These are phyloP conservation scores for Triticum urartu DNA, from an alignment of 176 grass and related monocot species.

Conservation along the genomic window DNA sequence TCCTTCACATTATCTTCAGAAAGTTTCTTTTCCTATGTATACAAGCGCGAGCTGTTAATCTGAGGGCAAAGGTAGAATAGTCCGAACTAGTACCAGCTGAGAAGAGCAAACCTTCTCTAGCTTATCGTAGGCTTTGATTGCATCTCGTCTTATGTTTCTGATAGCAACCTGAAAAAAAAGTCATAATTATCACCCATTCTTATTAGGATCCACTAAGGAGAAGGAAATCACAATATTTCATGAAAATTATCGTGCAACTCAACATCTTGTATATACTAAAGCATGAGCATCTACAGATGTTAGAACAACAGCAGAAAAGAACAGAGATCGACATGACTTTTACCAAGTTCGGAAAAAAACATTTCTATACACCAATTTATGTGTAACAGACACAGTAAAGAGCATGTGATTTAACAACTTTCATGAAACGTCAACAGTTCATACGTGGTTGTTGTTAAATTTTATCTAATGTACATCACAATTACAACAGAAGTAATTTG, in stretches of 20 bases:
- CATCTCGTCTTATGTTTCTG: slow-evolving; percentile 93
- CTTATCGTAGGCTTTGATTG: slow-evolving; percentile 93
- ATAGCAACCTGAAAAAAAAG: slow-evolving; percentile 68
- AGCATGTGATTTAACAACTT: neutral
- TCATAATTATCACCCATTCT: neutral
- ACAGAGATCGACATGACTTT: neutral
- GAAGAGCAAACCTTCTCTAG: slow-evolving; percentile 83
- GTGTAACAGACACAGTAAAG: neutral
- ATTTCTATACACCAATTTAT: neutral
- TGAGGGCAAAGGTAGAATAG: slow-evolving; percentile 2
- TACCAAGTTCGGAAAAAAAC: neutral
- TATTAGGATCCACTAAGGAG: neutral
- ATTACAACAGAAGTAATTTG: neutral
- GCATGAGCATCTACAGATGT: neutral
- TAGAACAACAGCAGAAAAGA: neutral
- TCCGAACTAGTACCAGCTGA: slow-evolving; percentile 16
- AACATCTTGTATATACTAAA: neutral
- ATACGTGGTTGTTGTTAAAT: neutral
- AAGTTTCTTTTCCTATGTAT: slow-evolving; percentile 90
- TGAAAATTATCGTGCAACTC: neutral
- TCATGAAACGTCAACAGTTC: neutral
- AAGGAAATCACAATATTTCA: neutral
- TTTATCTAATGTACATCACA: neutral
- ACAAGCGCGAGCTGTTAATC: slow-evolving; percentile 10
- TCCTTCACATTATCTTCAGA: slow-evolving; percentile 84